These are phyloP conservation scores for Aspergillus pseudotamarii DNA, from an alignment of 2,329 filamentous ascomycete genomes.

Conservation along the genomic window DNA sequence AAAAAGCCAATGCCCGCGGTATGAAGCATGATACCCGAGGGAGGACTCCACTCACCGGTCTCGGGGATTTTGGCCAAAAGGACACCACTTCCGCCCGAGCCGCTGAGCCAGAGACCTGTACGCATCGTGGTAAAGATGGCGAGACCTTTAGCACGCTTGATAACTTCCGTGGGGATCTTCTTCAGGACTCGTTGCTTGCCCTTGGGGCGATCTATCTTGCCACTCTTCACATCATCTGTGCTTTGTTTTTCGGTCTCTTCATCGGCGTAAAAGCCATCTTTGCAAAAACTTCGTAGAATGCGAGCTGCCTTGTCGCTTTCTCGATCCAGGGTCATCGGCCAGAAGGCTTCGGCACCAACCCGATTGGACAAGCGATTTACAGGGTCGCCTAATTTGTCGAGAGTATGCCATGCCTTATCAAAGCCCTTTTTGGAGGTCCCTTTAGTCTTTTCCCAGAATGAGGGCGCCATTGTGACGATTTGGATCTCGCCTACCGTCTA, in stretches of 20 bases:
- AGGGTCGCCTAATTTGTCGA: slow-evolving; percentile 71
- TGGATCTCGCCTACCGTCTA: neutral
- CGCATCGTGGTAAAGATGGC: slow-evolving; percentile 97
- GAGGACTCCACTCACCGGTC: slow-evolving; percentile 88
- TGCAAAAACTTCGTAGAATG: slow-evolving; percentile 88
- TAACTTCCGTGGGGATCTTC: slow-evolving; percentile 83
- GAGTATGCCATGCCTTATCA: slow-evolving; percentile 70
- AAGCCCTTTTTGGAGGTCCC: slow-evolving; percentile 64
- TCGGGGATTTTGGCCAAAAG: slow-evolving; percentile 76
- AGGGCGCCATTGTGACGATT: slow-evolving; percentile 47
- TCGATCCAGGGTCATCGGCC: slow-evolving; percentile 81
- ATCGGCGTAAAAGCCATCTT: slow-evolving; percentile 70
- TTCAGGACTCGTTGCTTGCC: slow-evolving; percentile 69
- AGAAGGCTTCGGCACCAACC: slow-evolving; percentile 79
- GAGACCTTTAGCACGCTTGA: slow-evolving; percentile 85
- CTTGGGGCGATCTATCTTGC: slow-evolving; percentile 56
- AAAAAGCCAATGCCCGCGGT: slow-evolving; percentile 87
- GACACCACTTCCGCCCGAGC: slow-evolving; percentile 86
- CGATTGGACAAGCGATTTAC: slow-evolving; percentile 82
- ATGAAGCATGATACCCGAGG: slow-evolving; percentile 87
- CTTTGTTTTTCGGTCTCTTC: slow-evolving; percentile 52
- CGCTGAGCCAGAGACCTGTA: slow-evolving; percentile 87
- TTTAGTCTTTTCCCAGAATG: slow-evolving; percentile 59
- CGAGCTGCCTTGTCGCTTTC: slow-evolving; percentile 91
- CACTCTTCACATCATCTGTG: slow-evolving; percentile 36